phyloP scores from a whole-genome alignment of 1,139 yeast species.

The Pneumocystis murina region DNA sequence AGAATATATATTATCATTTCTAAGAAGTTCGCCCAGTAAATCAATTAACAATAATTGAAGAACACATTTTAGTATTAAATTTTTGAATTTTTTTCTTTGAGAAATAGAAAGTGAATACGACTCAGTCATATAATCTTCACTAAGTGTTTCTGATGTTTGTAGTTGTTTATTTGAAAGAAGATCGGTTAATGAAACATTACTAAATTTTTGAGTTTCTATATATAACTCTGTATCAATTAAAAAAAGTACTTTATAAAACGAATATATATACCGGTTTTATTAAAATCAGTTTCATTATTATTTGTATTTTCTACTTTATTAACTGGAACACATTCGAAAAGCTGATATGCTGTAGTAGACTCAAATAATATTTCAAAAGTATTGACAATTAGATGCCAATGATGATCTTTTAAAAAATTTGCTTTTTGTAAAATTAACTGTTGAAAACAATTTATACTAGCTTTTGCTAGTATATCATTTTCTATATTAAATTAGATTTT shows the following conservation, averaged over 20 bases:
- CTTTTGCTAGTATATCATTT: constrained; percentile 87
- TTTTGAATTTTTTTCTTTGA: constrained; percentile 42
- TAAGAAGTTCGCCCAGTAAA: constrained; percentile 62
- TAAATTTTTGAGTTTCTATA: not conserved
- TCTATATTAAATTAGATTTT: constrained; percentile 26
- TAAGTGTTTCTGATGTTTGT: not conserved
- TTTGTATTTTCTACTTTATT: constrained; percentile 16
- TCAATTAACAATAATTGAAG: constrained; percentile 81
- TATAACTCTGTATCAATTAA: not conserved
- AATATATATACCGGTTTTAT: constrained; percentile 12
- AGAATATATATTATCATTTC: constrained; percentile 51
- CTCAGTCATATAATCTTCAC: not conserved
- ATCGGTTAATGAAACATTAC: not conserved
- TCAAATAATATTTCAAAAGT: constrained; percentile 58
- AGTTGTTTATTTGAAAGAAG: not conserved
- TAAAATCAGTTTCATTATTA: constrained; percentile 14
- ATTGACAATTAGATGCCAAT: constrained; percentile 61
- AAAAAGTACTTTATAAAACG: not conserved
- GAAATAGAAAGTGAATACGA: constrained; percentile 9
- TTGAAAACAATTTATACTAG: constrained; percentile 79
- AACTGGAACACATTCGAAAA: constrained; percentile 30
- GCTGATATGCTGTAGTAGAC: constrained; percentile 71
- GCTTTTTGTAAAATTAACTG: constrained; percentile 64
- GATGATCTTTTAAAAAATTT: constrained; percentile 41
- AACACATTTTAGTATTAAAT: constrained; percentile 84